Evolutionary conservation across 495 filamentous ascomycete species (phyloP).

Genomic region (Talaromyces liani): DNA sequence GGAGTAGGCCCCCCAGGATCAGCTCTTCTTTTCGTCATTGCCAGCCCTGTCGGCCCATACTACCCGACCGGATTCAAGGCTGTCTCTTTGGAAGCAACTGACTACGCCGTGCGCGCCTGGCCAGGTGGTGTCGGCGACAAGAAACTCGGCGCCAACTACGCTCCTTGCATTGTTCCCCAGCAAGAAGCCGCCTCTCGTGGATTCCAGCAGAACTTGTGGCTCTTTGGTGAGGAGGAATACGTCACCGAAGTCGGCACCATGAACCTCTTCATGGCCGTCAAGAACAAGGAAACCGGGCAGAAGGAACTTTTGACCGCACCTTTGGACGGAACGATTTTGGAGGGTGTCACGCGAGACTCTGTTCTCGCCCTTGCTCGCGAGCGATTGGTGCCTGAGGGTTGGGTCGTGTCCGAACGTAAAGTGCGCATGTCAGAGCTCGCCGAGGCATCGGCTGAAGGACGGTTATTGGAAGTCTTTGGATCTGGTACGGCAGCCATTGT

Average conservation of each 20-base stretch:
- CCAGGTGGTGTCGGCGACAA: conserved; percentile 94
- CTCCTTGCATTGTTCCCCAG: conserved; percentile 91
- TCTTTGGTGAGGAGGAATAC: conserved; percentile 89
- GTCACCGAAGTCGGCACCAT: conserved; percentile 97
- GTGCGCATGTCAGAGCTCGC: conserved; percentile 79
- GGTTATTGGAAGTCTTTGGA: conserved; percentile 88
- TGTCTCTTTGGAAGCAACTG: conserved; percentile 83
- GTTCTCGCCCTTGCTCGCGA: conserved; percentile 78
- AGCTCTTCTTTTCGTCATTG: conserved; percentile 88
- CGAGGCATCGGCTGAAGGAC: conserved; percentile 73
- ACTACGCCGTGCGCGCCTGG: conserved; percentile 95
- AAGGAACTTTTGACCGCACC: conserved; percentile 89
- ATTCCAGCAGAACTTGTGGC: conserved; percentile 97
- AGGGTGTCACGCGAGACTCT: conserved; percentile 87
- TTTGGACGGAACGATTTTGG: conserved; percentile 93
- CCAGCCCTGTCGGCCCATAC: conserved; percentile 94
- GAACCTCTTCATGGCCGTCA: conserved; percentile 86
- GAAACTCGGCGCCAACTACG: conserved; percentile 98
- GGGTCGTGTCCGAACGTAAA: conserved; percentile 81
- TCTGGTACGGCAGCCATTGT: conserved; percentile 75
- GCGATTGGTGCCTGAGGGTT: conserved; percentile 74
- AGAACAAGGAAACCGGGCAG: conserved; percentile 74
- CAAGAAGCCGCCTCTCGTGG: conserved; percentile 80
- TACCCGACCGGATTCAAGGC: conserved; percentile 98
- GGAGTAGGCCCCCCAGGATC: conserved; percentile 87